Conservation (phyloP, 177 flowering plant genomes). For the Vitis hybrid region DNA sequence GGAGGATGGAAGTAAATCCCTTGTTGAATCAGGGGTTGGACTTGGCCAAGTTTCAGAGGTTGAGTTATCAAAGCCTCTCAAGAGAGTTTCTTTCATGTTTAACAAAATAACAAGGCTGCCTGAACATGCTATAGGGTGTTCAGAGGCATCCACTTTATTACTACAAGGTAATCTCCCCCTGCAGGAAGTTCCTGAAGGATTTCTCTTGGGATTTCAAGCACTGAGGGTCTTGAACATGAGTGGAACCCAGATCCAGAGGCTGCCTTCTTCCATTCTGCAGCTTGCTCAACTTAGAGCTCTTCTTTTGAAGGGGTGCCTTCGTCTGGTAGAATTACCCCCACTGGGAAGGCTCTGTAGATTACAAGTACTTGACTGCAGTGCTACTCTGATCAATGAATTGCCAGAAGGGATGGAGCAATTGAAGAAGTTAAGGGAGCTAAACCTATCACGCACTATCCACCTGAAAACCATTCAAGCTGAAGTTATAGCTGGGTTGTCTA, state of each 20-base stretch:
- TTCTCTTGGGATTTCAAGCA: conserved; percentile 13
- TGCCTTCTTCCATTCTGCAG: conserved; percentile 20
- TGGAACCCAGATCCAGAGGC: conserved; percentile 7
- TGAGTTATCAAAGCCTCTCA: background rate
- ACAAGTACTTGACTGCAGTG: conserved; percentile 23
- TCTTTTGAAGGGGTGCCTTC: conserved; percentile 12
- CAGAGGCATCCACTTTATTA: conserved; percentile 19
- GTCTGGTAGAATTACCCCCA: conserved; percentile 16
- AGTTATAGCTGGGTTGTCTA: conserved; percentile 6
- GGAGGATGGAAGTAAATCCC: conserved; percentile 4
- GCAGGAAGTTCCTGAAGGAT: conserved; percentile 8
- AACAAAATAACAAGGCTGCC: conserved; percentile 8
- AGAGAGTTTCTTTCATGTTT: conserved; percentile 13
- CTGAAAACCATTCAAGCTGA: conserved; percentile 13
- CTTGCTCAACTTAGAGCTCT: conserved; percentile 21
- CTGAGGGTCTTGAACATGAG: conserved; percentile 22
- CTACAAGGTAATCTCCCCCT: conserved; percentile 23
- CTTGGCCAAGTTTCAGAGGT: background rate
- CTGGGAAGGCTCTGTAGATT: conserved; percentile 15
- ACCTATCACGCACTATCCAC: conserved; percentile 13
- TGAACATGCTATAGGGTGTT: conserved; percentile 1
- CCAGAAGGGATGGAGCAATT: conserved; percentile 18
- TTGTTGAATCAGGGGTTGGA: background rate
- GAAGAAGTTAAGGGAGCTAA: conserved; percentile 9
- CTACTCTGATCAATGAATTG: conserved; percentile 18